These are phyloP conservation scores for Didymella exigua DNA, from an alignment of 2,329 filamentous ascomycete genomes.

Conservation along the genomic window DNA sequence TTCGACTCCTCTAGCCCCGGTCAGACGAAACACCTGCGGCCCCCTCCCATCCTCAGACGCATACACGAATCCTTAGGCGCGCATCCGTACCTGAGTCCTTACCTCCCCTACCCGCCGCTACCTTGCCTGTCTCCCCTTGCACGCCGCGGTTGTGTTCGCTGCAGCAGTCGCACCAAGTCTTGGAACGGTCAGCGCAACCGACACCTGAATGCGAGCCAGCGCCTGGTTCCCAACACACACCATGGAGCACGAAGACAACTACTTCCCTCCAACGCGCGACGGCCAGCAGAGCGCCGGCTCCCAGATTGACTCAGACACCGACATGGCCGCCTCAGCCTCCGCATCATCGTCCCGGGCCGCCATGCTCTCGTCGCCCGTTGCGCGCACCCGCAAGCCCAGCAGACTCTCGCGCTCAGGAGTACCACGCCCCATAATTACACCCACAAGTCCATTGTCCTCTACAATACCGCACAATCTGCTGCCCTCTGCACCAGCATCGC, in stretches of 20 bases:
- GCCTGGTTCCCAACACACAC: slow-evolving; percentile 10
- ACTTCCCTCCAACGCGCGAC: slow-evolving; percentile 34
- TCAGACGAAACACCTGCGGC: slow-evolving; percentile 13
- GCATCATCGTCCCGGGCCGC: slow-evolving; percentile 41
- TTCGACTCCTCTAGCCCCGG: slow-evolving; percentile 13
- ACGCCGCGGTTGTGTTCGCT: slow-evolving; percentile 6
- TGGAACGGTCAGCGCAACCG: slow-evolving; percentile 6
- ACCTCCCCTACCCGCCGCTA: slow-evolving; percentile 3
- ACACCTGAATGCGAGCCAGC: slow-evolving; percentile 2
- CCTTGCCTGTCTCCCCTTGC: slow-evolving; percentile 9
- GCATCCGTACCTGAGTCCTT: slow-evolving; percentile 11
- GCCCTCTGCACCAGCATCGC: slow-evolving; percentile 68
- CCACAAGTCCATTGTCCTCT: slow-evolving; percentile 55
- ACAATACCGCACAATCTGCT: slow-evolving; percentile 65
- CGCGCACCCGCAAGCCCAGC: slow-evolving; percentile 46
- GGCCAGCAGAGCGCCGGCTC: slow-evolving; percentile 26
- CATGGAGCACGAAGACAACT: slow-evolving; percentile 46
- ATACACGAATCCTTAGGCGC: slow-evolving; percentile 1
- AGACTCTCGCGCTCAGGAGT: slow-evolving; percentile 50
- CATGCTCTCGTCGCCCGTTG: slow-evolving; percentile 46
- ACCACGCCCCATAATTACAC: slow-evolving; percentile 56
- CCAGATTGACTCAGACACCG: slow-evolving; percentile 42
- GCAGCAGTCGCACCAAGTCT: slow-evolving; percentile 12
- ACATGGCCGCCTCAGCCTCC: slow-evolving; percentile 44
- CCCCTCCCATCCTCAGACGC: slow-evolving; percentile 5